These are phyloP conservation scores for Epichloe brachyelytri DNA, from an alignment of 2,329 filamentous ascomycete genomes.

Conservation along the genomic window DNA sequence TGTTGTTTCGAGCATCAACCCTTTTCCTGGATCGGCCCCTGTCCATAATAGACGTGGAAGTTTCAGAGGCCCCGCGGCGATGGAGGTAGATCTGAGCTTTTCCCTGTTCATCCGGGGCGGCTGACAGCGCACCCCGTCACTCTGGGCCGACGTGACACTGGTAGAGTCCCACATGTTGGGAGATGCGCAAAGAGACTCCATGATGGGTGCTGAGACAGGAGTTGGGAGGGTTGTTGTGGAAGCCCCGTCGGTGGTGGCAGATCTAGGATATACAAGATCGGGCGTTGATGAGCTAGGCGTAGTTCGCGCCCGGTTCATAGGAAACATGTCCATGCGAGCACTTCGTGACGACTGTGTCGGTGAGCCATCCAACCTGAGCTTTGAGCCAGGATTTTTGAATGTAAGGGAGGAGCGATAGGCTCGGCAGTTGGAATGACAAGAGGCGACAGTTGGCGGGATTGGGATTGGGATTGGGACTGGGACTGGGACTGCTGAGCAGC, in stretches of 20 bases:
- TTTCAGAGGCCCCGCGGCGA: conserved; percentile 42
- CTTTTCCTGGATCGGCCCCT: conserved; percentile 47
- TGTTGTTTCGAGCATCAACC: conserved; percentile 27
- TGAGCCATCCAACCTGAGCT: conserved; percentile 32
- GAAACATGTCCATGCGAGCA: conserved; percentile 33
- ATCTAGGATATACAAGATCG: conserved; percentile 29
- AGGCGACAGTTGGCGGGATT: conserved; percentile 35
- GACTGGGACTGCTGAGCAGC: conserved; percentile 27
- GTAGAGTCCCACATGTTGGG: conserved; percentile 31
- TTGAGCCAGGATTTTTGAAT: conserved; percentile 26
- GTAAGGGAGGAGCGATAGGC: conserved; percentile 10
- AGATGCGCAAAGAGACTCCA: conserved; percentile 27
- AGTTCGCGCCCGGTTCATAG: conserved; percentile 30
- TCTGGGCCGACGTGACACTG: not conserved
- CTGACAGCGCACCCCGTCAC: conserved; percentile 3
- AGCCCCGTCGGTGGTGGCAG: conserved; percentile 24
- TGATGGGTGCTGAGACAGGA: conserved; percentile 34
- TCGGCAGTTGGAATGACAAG: conserved; percentile 37
- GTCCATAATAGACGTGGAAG: conserved; percentile 42
- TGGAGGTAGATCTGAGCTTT: conserved; percentile 21
- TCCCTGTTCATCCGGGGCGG: conserved; percentile 7
- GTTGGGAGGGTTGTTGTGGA: conserved; percentile 31
- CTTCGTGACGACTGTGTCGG: conserved; percentile 28
- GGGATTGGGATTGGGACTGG: not conserved
- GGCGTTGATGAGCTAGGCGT: conserved; percentile 22